Evolutionary conservation across 2,329 filamentous ascomycete species (phyloP).

Genomic region (Ascochyta koolunga): DNA sequence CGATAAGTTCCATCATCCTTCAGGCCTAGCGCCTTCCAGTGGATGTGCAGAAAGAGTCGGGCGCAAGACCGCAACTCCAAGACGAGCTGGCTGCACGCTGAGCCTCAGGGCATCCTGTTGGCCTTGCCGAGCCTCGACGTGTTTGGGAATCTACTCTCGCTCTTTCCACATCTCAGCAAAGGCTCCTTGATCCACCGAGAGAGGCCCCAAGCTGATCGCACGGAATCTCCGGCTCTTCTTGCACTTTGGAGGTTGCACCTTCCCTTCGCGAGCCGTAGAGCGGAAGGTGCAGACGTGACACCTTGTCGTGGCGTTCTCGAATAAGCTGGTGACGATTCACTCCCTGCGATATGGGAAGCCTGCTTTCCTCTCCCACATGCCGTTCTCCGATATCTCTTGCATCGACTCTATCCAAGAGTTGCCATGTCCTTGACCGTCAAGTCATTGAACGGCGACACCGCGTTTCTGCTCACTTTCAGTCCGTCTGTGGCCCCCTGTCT

Average conservation of each 20-base stretch:
- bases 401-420: constrained; percentile 9
- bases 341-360: constrained; percentile 4
- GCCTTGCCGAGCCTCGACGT: background rate
- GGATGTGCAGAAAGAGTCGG: background rate
- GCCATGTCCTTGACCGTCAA: constrained; percentile 68
- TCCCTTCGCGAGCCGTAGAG: background rate
- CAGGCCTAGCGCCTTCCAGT: constrained; percentile 5
- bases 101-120: no score
- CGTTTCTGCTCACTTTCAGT: constrained; percentile 69
- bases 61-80: background rate
- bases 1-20: constrained; percentile 8
- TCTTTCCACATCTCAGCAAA: background rate
- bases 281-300: constrained; percentile 8
- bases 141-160: background rate
- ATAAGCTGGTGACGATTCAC: constrained; percentile 13
- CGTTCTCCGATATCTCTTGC: background rate
- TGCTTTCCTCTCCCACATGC: constrained; percentile 10
- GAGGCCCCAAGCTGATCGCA: background rate
- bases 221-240: constrained; percentile 2
- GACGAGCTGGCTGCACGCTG: background rate
- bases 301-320: constrained; percentile 8
- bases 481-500: constrained; percentile 55
- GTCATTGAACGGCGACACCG: constrained; percentile 68
- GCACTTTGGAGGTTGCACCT: constrained; percentile 9
- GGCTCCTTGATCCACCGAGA: background rate